Percentiles rank a stretch among this genome's conserved stretches.
phyloP scores from a whole-genome alignment of 768 basidiomycete genomes.

The Mycena belliarum region DNA sequence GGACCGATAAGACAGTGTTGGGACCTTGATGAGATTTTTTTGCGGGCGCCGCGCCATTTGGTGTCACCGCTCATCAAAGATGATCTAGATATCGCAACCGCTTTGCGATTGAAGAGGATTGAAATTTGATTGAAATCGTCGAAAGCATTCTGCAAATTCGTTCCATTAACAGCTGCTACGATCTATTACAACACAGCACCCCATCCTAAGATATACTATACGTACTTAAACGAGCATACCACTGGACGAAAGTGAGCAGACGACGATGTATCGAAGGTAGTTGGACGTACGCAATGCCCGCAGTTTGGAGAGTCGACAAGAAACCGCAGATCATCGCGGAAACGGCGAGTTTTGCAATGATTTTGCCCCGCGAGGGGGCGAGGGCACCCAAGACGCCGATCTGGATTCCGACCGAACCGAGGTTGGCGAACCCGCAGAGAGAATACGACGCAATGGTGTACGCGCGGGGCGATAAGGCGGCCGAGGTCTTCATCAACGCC shows the following conservation, averaged over 20 bases:
- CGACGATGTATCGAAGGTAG: conserved; percentile 16
- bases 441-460: conserved; percentile 86
- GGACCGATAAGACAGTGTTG: no score
- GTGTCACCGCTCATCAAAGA: no score
- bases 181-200: conserved; percentile 1
- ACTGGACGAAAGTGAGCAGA: conserved; percentile 29
- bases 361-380: conserved; percentile 66
- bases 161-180: conserved; percentile 5
- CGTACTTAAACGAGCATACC: conserved; percentile 46
- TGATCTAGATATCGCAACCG: no score
- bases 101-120: no score
- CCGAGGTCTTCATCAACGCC: conserved; percentile 40
- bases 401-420: conserved; percentile 85
- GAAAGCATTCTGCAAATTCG: neutral
- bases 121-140: no score
- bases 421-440: conserved; percentile 89
- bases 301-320: conserved; percentile 61
- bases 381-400: conserved; percentile 73
- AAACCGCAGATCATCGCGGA: conserved; percentile 76
- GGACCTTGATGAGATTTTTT: no score
- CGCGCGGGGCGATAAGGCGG: conserved; percentile 68
- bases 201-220: conserved; percentile 30
- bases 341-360: conserved; percentile 68
- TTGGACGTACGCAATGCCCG: conserved; percentile 55
- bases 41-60: no score